Evolutionary conservation across 2,329 filamentous ascomycete species (phyloP), one percentile per base, ranked within the genome.

Genomic region (Ophiostoma angusticollis): DNA sequence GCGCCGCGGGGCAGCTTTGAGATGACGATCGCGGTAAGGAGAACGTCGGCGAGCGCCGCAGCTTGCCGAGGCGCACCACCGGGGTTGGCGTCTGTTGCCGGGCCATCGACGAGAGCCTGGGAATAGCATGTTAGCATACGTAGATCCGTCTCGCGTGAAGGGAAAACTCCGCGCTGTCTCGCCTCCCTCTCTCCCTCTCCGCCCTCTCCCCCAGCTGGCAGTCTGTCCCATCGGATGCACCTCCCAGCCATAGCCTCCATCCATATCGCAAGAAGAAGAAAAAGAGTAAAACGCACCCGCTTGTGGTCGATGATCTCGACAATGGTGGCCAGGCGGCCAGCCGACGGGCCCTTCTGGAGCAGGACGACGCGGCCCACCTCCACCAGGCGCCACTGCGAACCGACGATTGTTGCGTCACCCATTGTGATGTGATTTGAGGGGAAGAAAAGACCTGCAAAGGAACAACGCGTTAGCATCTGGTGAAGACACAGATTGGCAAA

Each of bases 241-340:
- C 14, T 16, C 14, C n/a, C n/a, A n/a, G n/a, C n/a, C n/a, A n/a
- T n/a, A n/a, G n/a, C n/a, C n/a, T n/a, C n/a, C n/a, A n/a, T n/a
- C n/a, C n/a, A n/a, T n/a, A n/a, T n/a, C n/a, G n/a, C n/a, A n/a
- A n/a, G n/a, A 24, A 24, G 9, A 27, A 4, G 24, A 13, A 27
- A 17, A 28, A 16, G 9, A n/a, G n/a, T 14, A 41, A 30, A 43
- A 85, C 91, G 64, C 93, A 98, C 91, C 71, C 91, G 86, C 79
- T 94, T 95, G 82, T 98, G 89, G 72, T 98, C 91, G 72, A 98
- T 91, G 68, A 98, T 96, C 80, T 98, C 89, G 68, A 94, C 86
- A 61, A 98, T 89, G 58, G 80, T 72, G 59, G 87, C 93, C 58
- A 96, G 78, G 64, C 84, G 84, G 71, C 87, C 87, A 55, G 72